These are phyloP conservation scores for Scenedesmus sp. DNA, from an alignment of 163 green algal species.

Conservation along the genomic window DNA sequence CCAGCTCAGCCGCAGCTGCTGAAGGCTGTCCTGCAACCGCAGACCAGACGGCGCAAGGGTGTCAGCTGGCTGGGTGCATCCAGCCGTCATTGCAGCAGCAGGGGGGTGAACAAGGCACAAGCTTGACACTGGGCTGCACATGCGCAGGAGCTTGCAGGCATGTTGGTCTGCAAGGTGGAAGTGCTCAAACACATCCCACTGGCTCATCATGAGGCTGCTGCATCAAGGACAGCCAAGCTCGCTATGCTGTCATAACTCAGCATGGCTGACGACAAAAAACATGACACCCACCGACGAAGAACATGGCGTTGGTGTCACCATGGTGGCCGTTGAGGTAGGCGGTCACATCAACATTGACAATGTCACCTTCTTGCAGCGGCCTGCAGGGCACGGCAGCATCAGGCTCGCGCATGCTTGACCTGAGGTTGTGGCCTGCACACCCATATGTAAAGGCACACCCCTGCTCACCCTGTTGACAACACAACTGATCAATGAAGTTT, in stretches of 20 bases:
- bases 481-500: too few relatives aligned
- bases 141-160: too few relatives aligned
- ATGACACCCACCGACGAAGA: conserved; percentile 81
- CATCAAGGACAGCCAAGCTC: not conserved
- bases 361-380: conserved; percentile 83
- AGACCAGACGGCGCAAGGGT: not conserved
- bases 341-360: conserved; percentile 99
- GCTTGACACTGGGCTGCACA: too few relatives aligned
- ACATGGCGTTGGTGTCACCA: conserved; percentile 96
- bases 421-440: not conserved
- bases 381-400: not conserved
- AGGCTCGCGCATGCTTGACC: not conserved
- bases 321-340: conserved; percentile 92
- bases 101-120: too few relatives aligned
- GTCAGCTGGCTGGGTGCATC: not conserved
- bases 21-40: not conserved
- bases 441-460: too few relatives aligned
- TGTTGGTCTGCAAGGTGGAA: too few relatives aligned
- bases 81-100: not conserved
- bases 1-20: conserved; percentile 77
- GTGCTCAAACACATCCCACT: too few relatives aligned
- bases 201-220: too few relatives aligned
- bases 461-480: too few relatives aligned
- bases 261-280: not conserved
- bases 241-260: not conserved